Evolutionary conservation across 139 green algal genomes (phyloP), one percentile per base, ranked within the genome.

Genomic region (Eudorina sp.): DNA sequence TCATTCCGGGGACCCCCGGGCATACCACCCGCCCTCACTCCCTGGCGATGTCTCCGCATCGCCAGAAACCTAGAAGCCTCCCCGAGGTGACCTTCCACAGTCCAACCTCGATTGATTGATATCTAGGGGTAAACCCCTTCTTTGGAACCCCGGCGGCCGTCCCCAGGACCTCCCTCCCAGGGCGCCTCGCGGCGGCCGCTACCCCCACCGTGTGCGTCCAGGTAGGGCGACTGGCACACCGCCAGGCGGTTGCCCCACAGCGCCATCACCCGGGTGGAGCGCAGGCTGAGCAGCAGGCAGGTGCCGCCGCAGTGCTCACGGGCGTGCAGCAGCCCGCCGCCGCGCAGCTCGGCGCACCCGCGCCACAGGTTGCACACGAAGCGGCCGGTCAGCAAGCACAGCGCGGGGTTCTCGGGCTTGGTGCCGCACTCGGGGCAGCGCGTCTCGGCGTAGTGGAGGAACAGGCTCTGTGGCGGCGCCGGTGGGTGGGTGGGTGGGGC

Each of bases 311-410:
- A 89, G 8, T 19, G 53, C 84, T 92, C 89, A 2, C 34, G 68
- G 3, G 84, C 55, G 53, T 92, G 89, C 68, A 90, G 79, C 70
- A 86, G 46, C 29, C 68, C 89, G 3, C 89, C 89, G 46, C 77
- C 89, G 8, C 77, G 77, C 18, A 55, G 69, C 0, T 85, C 85
- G 18, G 29, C 84, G 34, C 89, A 92, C 27, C 89, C 89, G 38
- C 66, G 66, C 82, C 60, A 77, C 48, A 58, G 74, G 89, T 36
- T 83, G 78, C 89, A 92, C 53, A 90, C 62, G 16, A 86, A 62
- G 16, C 68, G 36, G n/a, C 84, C 84, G 19, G 89, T 92, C 41
- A 90, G 53, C 46, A 92, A 78, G 77, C 89, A 92, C 23, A 92
- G 69, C 36, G 31, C 76, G 13, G 89, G 77, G 29, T 86, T 55